Evolutionary conservation across 2,329 filamentous ascomycete genomes (phyloP).

Genomic region (Fusarium dlaminii): DNA sequence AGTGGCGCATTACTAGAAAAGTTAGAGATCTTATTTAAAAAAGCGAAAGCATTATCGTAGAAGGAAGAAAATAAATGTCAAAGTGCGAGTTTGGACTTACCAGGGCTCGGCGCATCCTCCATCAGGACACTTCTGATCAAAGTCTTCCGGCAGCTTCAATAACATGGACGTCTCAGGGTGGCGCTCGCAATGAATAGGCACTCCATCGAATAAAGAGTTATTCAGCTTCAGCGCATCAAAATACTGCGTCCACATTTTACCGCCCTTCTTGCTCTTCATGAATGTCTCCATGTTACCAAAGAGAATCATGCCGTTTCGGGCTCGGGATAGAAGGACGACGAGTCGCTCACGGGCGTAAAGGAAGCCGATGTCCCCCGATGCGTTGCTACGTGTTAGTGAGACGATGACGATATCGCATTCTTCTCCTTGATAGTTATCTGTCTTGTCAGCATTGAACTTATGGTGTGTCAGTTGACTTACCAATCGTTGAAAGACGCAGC

Average conservation of each 20-base stretch:
- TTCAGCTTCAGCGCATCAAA: conserved; percentile 64
- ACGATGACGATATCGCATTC: conserved; percentile 78
- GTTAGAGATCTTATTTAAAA: neutral
- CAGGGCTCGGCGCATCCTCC: conserved; percentile 74
- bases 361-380: conserved; percentile 73
- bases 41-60: neutral
- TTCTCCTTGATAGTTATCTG: conserved; percentile 83
- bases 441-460: neutral
- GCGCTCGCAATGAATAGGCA: conserved; percentile 68
- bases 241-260: conserved; percentile 63
- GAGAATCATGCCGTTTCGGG: conserved; percentile 72
- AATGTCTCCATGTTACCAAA: conserved; percentile 77
- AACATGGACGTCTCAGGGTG: conserved; percentile 62
- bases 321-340: conserved; percentile 76
- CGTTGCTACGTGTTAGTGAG: conserved; percentile 74
- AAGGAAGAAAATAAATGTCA: no score
- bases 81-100: conserved; percentile 48
- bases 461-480: conserved; percentile 51
- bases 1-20: conserved; percentile 58
- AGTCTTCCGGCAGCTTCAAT: conserved; percentile 63
- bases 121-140: conserved; percentile 70
- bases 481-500: conserved; percentile 74
- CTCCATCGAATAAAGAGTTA: conserved; percentile 65
- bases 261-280: conserved; percentile 57
- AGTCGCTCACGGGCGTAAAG: conserved; percentile 71